These are phyloP conservation scores for Leishmania tarentolae DNA, from an alignment of 208 protist genomes.

Conservation along the genomic window DNA sequence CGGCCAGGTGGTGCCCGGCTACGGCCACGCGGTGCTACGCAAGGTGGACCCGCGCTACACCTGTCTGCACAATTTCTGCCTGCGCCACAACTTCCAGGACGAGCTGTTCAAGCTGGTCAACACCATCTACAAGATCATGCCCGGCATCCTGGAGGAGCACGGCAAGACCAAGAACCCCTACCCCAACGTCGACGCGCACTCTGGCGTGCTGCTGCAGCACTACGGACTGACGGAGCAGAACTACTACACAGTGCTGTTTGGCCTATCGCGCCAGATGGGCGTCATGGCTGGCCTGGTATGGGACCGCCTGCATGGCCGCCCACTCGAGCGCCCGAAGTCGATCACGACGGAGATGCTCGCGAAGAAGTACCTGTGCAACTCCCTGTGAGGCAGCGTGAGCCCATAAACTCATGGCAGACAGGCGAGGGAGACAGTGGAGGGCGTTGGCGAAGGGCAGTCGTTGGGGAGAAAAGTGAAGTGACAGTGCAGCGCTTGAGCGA, in stretches of 20 bases:
- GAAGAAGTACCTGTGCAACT: conserved; percentile 57
- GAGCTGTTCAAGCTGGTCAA: conserved; percentile 95
- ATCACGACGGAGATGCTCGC: conserved; percentile 84
- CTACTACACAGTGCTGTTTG: conserved; percentile 99
- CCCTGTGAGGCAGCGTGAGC: neutral
- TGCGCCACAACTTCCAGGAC: conserved; percentile 96
- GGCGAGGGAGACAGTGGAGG: neutral
- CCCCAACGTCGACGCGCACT: conserved; percentile 99
- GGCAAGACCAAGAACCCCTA: conserved; percentile 98
- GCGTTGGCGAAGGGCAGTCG: neutral
- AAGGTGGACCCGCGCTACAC: conserved; percentile 98
- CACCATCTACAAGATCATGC: conserved; percentile 93
- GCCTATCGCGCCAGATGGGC: conserved; percentile 95
- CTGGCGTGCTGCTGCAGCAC: conserved; percentile 93
- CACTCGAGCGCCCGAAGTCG: conserved; percentile 97
- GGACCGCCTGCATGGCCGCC: conserved; percentile 94
- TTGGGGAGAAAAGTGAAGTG: neutral
- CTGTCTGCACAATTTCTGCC: conserved; percentile 97
- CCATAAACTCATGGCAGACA: too few species aligned
- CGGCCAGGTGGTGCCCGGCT: conserved; percentile 94
- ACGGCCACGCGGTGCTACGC: conserved; percentile 98
- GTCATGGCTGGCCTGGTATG: conserved; percentile 94
- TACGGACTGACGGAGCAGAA: conserved; percentile 96
- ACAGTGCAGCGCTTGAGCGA: neutral
- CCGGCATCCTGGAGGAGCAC: conserved; percentile 95